Evolutionary conservation across 2,329 filamentous ascomycete genomes (phyloP), one percentile per base, ranked within the genome.

Genomic region (Neopestalotiopsis sp.): DNA sequence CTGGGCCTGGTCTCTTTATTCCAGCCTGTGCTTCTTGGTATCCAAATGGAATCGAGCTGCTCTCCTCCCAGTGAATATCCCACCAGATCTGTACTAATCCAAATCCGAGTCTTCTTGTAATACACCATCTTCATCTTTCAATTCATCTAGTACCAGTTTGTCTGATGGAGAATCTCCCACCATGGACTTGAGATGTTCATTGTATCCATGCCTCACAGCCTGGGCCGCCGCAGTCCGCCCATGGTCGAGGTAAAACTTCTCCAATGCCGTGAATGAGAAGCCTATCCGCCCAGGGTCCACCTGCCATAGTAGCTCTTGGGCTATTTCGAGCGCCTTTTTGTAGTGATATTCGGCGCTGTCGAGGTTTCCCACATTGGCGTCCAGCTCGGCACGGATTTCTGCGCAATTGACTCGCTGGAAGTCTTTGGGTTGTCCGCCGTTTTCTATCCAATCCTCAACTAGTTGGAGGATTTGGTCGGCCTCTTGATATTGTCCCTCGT

Each of bases 201-300:
- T 52, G 13, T 64, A 64, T 6, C 38, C 61, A 5, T 24, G 20
- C 42, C 61, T 34, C 20, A 64, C 61, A 4, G 42, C 20, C 34
- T 64, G n/a, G 17, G 61, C 61, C n/a, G 38, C 61, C 4, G n/a
- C 61, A 4, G n/a, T 28, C 5, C 40, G 20, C 10, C 61, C 61
- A 12, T 28, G 38, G 14, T 64, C 38, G 38, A 64, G n/a, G 40
- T 64, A 64, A 38, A 64, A 64, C n/a, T 64, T 64, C 40, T 64
- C 61, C 61, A 64, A 28, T 4, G 38, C 61, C 17, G 38, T 28
- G 12, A 64, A 64, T 9, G 61, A 64, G 17, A 45, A 52, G 42
- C 61, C 61, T 24, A 64, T 64, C 10, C 61, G 61, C 13, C 61
- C 61, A 13, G 61, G 38, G 14, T 64, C 61, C 6, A 28, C 40